Conservation (phyloP, 345 rosid species). For the Gossypium australe region DNA sequence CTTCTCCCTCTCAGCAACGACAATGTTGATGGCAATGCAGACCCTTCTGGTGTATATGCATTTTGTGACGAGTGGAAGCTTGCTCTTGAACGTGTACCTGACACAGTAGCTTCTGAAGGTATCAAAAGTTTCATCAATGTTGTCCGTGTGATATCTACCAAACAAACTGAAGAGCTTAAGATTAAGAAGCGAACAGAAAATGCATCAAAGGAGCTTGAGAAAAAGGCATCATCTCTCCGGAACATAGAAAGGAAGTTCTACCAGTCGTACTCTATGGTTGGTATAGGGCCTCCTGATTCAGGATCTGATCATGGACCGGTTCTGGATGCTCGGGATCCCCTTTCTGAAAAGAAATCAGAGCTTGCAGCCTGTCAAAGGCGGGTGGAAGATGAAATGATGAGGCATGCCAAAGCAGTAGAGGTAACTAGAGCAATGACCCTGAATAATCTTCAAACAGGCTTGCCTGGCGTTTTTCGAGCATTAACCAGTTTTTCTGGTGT, state of each 20-base stretch:
- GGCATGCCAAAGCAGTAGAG: slow-evolving; percentile 78
- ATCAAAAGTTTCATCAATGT: slow-evolving; percentile 91
- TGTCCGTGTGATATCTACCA: slow-evolving; percentile 65
- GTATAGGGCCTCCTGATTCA: slow-evolving; percentile 67
- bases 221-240: slow-evolving; percentile 79
- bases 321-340: slow-evolving; percentile 87
- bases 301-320: slow-evolving; percentile 57
- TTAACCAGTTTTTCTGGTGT: slow-evolving; percentile 76
- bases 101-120: slow-evolving; percentile 94
- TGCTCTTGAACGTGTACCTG: slow-evolving; percentile 87
- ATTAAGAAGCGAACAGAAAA: slow-evolving; percentile 66
- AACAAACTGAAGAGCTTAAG: slow-evolving; percentile 82
- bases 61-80: slow-evolving; percentile 96
- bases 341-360: slow-evolving; percentile 77
- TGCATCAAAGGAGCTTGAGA: slow-evolving; percentile 85
- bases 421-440: slow-evolving; percentile 90
- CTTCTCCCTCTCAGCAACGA: slow-evolving; percentile 68
- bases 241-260: slow-evolving; percentile 91
- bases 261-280: slow-evolving; percentile 87
- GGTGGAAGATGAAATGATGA: slow-evolving; percentile 85
- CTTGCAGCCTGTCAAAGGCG: slow-evolving; percentile 80
- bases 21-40: slow-evolving; percentile 29
- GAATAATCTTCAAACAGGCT: slow-evolving; percentile 82
- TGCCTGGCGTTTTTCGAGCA: slow-evolving; percentile 92
- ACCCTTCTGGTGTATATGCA: slow-evolving; percentile 49